Base-by-base conservation (phyloP, 2,329 filamentous ascomycete genomes). In the Cryphonectria carpinicola region DNA sequence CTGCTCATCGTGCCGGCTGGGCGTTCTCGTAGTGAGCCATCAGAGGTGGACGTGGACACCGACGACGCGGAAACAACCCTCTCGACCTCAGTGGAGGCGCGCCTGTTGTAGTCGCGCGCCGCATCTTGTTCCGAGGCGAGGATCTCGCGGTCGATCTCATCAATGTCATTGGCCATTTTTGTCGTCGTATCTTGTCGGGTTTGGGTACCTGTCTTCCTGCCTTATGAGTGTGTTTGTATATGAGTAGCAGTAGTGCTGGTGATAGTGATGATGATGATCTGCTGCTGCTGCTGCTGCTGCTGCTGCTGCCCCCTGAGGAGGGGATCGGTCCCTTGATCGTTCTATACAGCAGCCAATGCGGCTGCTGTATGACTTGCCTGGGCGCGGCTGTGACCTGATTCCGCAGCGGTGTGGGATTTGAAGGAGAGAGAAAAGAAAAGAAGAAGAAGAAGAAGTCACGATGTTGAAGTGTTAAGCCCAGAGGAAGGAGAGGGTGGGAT, bases 51-150 rank as follows among this genome's bases (percentile, higher is more conserved):
- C 7, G 86, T 85, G 46, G 85, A 84, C 22, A 82, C 80, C 5
- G 86, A 87, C 5, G 85, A 87, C 2, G 82, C 81, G 5, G 88
- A 86, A 28, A 83, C 75, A n/a, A 89, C 86, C 49, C 89, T 87
- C 76, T 90, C 88, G 73, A 92, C 87, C 81, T 87, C 86, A 75
- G 84, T 77, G 77, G 83, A 87, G 46, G 69, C 39, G 19, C 71
- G 69, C n/a, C 65, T 58, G 69, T 71, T 67, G 66, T 74, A 74
- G 56, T 81, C 67, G 77, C 79, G 56, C 79, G 89, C 89, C 78
- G 89, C 89, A 74, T 86, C 86, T 71, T 79, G 81, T 80, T 92
- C 89, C 58, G 86, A 86, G 46, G 79, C 81, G 73, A 82, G 78
- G 76, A 91, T 79, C 73, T 86, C 84, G 71, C 82, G 82, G 77